phyloP scores from a whole-genome alignment of 768 basidiomycete genomes.

The Suillus fuscotomentosus region DNA sequence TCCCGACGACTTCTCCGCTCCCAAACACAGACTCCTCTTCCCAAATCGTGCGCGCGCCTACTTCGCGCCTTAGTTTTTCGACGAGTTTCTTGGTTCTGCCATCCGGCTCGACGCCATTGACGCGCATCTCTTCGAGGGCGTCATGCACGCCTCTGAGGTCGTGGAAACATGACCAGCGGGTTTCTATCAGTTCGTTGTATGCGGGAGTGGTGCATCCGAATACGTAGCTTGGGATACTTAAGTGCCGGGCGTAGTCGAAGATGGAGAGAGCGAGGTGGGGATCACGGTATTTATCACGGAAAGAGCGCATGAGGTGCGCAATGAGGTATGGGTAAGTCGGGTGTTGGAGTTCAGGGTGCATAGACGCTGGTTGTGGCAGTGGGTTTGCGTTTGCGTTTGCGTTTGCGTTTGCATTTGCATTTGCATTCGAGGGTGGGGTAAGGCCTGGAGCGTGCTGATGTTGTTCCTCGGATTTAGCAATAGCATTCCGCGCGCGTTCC shows the following conservation, averaged over 20 bases:
- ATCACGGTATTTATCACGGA: slow-evolving; percentile 75
- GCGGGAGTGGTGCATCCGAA: slow-evolving; percentile 86
- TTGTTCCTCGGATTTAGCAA: slow-evolving; percentile 20
- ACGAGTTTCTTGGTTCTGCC: slow-evolving; percentile 57
- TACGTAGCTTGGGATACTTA: slow-evolving; percentile 80
- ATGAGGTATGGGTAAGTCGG: slow-evolving; percentile 74
- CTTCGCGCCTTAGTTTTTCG: slow-evolving; percentile 62
- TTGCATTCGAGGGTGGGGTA: background rate
- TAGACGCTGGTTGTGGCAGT: background rate
- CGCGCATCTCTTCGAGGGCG: slow-evolving; percentile 79
- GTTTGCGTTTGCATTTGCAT: background rate
- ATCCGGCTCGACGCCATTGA: slow-evolving; percentile 74
- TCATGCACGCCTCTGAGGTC: slow-evolving; percentile 75
- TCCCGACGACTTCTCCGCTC: slow-evolving; percentile 50
- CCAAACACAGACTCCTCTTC: slow-evolving; percentile 46
- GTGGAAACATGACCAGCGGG: slow-evolving; percentile 82
- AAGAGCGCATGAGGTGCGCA: slow-evolving; percentile 71
- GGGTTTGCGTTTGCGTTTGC: slow-evolving; percentile 11
- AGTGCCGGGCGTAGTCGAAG: slow-evolving; percentile 75
- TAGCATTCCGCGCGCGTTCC: slow-evolving; percentile 41
- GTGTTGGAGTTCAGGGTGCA: slow-evolving; percentile 42
- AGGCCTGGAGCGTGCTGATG: slow-evolving; percentile 6
- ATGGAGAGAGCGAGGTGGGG: slow-evolving; percentile 81
- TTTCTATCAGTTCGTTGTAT: slow-evolving; percentile 88
- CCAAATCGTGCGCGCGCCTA: slow-evolving; percentile 53